phyloP scores from a whole-genome alignment of 2,329 filamentous ascomycete species.

The Nannizziopsis barbatae region DNA sequence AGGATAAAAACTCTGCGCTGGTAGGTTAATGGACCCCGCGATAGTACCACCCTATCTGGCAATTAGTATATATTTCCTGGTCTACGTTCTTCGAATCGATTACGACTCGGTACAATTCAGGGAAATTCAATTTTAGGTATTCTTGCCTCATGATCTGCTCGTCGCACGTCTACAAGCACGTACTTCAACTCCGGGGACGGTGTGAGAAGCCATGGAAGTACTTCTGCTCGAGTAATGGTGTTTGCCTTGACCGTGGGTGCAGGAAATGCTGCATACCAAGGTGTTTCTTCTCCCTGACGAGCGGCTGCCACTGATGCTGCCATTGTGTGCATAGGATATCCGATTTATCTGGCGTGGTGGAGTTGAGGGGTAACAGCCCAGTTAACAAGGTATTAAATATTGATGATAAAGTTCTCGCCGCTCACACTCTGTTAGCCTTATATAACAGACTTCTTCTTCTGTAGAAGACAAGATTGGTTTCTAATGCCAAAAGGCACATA shows the following conservation, averaged over 20 bases:
- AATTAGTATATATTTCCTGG: not conserved
- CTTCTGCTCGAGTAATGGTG: conserved; percentile 11
- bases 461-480: no score
- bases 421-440: not conserved
- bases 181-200: conserved; percentile 25
- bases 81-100: not conserved
- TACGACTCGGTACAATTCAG: not conserved
- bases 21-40: conserved; percentile 42
- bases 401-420: not conserved
- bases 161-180: conserved; percentile 39
- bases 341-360: not conserved
- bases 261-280: conserved; percentile 36
- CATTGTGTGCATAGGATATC: not conserved
- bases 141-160: conserved; percentile 37
- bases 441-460: no score
- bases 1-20: conserved; percentile 32
- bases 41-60: conserved; percentile 50
- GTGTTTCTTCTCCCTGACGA: conserved; percentile 15
- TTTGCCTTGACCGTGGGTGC: conserved; percentile 20
- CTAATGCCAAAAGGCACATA: not conserved
- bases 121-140: not conserved
- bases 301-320: not conserved
- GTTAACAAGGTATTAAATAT: no score
- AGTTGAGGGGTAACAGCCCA: not conserved
- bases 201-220: conserved; percentile 22